Conservation (phyloP, 2,329 filamentous ascomycete genomes). For the Leptodontidium sp. region DNA sequence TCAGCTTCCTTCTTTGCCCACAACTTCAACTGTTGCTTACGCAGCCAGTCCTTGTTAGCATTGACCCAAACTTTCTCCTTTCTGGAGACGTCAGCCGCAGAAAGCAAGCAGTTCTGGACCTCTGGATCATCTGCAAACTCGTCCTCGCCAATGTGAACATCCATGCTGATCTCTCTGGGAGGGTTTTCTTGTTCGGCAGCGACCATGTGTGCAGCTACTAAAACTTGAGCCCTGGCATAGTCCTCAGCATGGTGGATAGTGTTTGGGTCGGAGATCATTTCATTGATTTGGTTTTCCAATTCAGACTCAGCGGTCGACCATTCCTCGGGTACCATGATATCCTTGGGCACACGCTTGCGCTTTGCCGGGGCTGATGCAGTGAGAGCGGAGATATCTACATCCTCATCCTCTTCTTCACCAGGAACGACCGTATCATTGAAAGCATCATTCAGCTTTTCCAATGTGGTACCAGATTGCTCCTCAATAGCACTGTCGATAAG, state of each 20-base stretch:
- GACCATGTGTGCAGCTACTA: slow-evolving; percentile 61
- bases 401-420: slow-evolving; percentile 25
- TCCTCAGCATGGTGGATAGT: slow-evolving; percentile 63
- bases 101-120: slow-evolving; percentile 80
- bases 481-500: slow-evolving; percentile 36
- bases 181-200: slow-evolving; percentile 59
- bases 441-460: slow-evolving; percentile 54
- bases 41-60: slow-evolving; percentile 92
- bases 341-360: slow-evolving; percentile 45
- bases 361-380: not conserved
- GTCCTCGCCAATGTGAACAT: slow-evolving; percentile 74
- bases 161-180: slow-evolving; percentile 61
- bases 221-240: slow-evolving; percentile 65
- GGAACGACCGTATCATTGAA: slow-evolving; percentile 50
- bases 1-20: slow-evolving; percentile 74
- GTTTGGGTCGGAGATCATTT: slow-evolving; percentile 70
- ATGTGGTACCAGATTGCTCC: slow-evolving; percentile 36
- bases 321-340: slow-evolving; percentile 54
- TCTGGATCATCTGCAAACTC: slow-evolving; percentile 93
- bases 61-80: slow-evolving; percentile 96
- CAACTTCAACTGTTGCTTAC: slow-evolving; percentile 83
- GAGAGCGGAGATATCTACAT: slow-evolving; percentile 19
- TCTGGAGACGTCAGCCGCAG: slow-evolving; percentile 75
- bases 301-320: slow-evolving; percentile 68
- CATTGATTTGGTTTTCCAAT: slow-evolving; percentile 74